Base-by-base conservation (phyloP, 495 filamentous ascomycete genomes). In the Aspergillus biplanus region DNA sequence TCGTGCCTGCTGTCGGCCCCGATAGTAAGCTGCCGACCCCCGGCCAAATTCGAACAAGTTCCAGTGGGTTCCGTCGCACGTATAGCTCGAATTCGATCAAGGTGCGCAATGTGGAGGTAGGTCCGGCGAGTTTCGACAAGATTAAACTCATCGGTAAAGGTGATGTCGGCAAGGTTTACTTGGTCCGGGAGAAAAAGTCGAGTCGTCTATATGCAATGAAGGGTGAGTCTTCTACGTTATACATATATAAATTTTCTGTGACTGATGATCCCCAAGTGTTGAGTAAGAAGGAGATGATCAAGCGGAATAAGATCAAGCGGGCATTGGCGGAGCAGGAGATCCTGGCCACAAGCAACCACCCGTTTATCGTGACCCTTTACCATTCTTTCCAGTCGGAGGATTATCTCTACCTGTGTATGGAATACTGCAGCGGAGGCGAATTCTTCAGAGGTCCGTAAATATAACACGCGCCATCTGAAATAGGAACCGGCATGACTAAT, bases 261-360 rank as follows among this genome's bases (percentile, higher is more conserved):
- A n/a, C 73, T 76, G 37, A 73, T 58, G 33, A 61, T 49, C 42
- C 42, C 27, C 72, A 99, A 27, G 95, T 99, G 9, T 69, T 99
- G 78, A 98, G 93, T 83, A 99, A 99, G 79, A 97, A 97, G 83
- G 95, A 99, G 80, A 99, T 99, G 95, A 99, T 99, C 80, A 99
- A 99, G 82, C 89, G 95, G 35, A 99, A 99, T 78, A 99, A 99
- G 85, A 99, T 99, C 82, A 99, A 99, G 83, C 88, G 95, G 67
- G 95, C 95, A 52, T 80, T 99, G 72, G 95, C 95, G 32, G 95
- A 99, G 75, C 95, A 99, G 76, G 95, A 99, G 72, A 99, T 99
- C 70, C 78, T 99, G 49, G 95, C 95, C 18, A 99, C 95, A 6
- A 97, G 94, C 80, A 99, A 99, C 66, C 95, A 99, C 71, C 95